Evolutionary conservation across 1,284 basidiomycete genomes (phyloP), one percentile per base, ranked within the genome.

Genomic region (Schizophyllum amplum): DNA sequence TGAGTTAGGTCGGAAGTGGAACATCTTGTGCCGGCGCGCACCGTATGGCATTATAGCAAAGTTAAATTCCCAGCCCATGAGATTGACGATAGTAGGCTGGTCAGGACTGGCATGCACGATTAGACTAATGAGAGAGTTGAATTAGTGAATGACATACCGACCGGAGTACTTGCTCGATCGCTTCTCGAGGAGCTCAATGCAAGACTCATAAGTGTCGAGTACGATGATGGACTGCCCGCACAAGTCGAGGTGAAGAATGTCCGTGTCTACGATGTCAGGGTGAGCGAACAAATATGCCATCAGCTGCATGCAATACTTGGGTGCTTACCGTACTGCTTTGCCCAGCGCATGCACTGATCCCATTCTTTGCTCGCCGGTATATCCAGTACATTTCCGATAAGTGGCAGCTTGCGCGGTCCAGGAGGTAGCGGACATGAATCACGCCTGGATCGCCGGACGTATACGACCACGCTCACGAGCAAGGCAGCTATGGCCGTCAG

Each of bases 151-250:
- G 3, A 60, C 61, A 21, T 52, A 71, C 71, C 76, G 68, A 52
- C 67, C 68, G 4, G 72, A 80, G 64, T 77, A 77, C 5, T 69
- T 71, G 0, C 69, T 65, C 0, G 72, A 72, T 7, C 71, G 65
- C 56, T 68, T 72, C 46, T 76, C 75, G 47, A 78, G 62, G 7
- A 79, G 62, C 15, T 76, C 77, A 0, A 61, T 63, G 0, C 68
- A 69, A 1, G 68, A 68, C 48, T 73, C 66, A 1, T 63, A 47
- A 4, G 73, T 70, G 55, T 75, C 72, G 20, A 79, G 62, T 7
- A 78, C 64, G 51, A 78, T 59, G 26, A 78, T 65, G 1, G 67
- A 67, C 4, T 63, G 70, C 1, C 74, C 74, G 1, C 68, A 63
- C 5, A 71, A 62, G 26, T 71, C 62, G 22, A 77, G 54, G 57